Conservation (phyloP, 2,329 filamentous ascomycete species). For the Macrophomina tecta region DNA sequence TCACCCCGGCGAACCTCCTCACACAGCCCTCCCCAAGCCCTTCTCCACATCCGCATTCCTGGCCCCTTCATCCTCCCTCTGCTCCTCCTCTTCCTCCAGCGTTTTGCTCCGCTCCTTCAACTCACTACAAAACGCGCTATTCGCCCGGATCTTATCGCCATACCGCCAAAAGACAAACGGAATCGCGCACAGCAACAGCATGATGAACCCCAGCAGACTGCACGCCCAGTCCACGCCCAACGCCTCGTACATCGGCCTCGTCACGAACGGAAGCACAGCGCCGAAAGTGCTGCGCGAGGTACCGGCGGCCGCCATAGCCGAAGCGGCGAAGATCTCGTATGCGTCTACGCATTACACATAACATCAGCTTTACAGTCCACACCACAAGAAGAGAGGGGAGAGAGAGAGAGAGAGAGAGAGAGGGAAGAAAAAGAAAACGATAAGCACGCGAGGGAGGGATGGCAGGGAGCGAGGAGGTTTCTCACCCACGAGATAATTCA, state of each 20-base stretch:
- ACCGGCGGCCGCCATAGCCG: constrained; percentile 81
- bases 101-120: constrained; percentile 52
- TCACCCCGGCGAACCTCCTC: not conserved
- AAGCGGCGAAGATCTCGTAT: constrained; percentile 76
- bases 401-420: not conserved
- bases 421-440: too few species aligned
- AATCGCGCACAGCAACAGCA: constrained; percentile 58
- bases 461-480: not conserved
- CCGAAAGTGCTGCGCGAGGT: constrained; percentile 81
- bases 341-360: constrained; percentile 51
- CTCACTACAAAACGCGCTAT: constrained; percentile 67
- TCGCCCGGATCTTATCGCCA: constrained; percentile 59
- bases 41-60: not conserved
- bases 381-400: not conserved
- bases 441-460: not conserved
- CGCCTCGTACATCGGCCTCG: constrained; percentile 65
- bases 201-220: constrained; percentile 57
- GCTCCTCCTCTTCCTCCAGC: constrained; percentile 23
- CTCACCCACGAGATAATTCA: constrained; percentile 63
- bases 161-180: constrained; percentile 65
- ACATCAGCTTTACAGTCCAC: not conserved
- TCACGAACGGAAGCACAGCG: constrained; percentile 60
- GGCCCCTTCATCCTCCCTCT: not conserved
- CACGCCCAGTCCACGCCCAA: constrained; percentile 74
- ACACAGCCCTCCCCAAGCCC: not conserved